Conservation (phyloP, 129 eudicot species). For the Chrysanthemum makinoi region DNA sequence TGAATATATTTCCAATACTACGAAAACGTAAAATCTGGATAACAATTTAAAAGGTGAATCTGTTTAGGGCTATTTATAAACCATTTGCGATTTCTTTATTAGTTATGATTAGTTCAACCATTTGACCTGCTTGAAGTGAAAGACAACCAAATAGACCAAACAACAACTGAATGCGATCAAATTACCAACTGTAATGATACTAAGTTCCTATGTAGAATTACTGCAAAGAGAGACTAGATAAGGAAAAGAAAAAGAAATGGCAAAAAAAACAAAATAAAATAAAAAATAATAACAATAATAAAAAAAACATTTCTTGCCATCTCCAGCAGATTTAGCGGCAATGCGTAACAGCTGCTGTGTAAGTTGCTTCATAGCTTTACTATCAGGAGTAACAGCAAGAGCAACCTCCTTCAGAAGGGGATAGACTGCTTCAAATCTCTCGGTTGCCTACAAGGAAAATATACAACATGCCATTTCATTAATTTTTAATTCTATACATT, state of each 20-base stretch:
- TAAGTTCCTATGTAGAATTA: not conserved
- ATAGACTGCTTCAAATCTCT: constrained; percentile 57
- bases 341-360: constrained; percentile 42
- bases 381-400: constrained; percentile 54
- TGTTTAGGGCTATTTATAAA: not conserved
- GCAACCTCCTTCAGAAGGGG: constrained; percentile 57
- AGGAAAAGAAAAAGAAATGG: not conserved
- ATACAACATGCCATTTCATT: constrained; percentile 1
- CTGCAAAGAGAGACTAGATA: not conserved
- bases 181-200: not conserved
- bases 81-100: not conserved
- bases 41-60: not conserved
- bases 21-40: not conserved
- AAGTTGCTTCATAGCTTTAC: constrained; percentile 58
- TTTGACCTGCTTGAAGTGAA: not conserved
- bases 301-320: constrained; percentile 28
- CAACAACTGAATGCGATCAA: too few species aligned
- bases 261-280: not conserved
- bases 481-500: not conserved
- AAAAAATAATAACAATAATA: not conserved
- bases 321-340: constrained; percentile 48
- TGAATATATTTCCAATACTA: not conserved
- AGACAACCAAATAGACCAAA: not conserved
- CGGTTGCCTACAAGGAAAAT: constrained; percentile 43
- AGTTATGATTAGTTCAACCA: not conserved